These are phyloP conservation scores for Dispira simplex DNA, from an alignment of 192 early-diverging fungal genomes.

Conservation along the genomic window DNA sequence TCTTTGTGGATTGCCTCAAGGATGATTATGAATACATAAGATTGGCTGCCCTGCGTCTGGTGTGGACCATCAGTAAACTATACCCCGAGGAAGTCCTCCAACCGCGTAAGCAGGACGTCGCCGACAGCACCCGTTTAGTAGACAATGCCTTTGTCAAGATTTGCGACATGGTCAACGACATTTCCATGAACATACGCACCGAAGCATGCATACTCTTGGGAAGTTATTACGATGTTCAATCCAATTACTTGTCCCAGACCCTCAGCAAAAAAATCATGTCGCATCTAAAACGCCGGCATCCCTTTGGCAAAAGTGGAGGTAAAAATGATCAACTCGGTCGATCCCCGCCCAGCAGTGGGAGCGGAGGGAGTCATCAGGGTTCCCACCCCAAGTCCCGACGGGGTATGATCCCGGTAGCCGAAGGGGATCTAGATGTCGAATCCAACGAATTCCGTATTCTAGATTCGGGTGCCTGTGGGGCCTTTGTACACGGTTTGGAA, in stretches of 20 bases:
- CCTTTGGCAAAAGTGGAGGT: slow-evolving; percentile 13
- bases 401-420: slow-evolving; percentile 36
- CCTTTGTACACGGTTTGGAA: slow-evolving; percentile 91
- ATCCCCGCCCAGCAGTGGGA: slow-evolving; percentile 14
- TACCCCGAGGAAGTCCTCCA: slow-evolving; percentile 27
- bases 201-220: slow-evolving; percentile 57
- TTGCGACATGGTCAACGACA: slow-evolving; percentile 74
- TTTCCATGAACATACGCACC: slow-evolving; percentile 46
- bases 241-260: slow-evolving; percentile 43
- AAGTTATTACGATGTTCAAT: slow-evolving; percentile 42
- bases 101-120: slow-evolving; percentile 16
- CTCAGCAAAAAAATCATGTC: slow-evolving; percentile 72
- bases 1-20: slow-evolving; percentile 40
- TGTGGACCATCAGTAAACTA: slow-evolving; percentile 40
- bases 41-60: slow-evolving; percentile 43
- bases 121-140: slow-evolving; percentile 26
- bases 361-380: no score
- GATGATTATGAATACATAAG: slow-evolving; percentile 65
- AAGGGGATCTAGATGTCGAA: slow-evolving; percentile 51
- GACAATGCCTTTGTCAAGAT: slow-evolving; percentile 67
- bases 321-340: slow-evolving; percentile 12
- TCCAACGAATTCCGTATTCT: slow-evolving; percentile 49
- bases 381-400: slow-evolving; percentile 11
- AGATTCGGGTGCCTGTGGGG: slow-evolving; percentile 76
- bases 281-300: slow-evolving; percentile 28